Evolutionary conservation across 352 stramenopile genomes (phyloP).

Genomic region (Phytophthora hibernalis): DNA sequence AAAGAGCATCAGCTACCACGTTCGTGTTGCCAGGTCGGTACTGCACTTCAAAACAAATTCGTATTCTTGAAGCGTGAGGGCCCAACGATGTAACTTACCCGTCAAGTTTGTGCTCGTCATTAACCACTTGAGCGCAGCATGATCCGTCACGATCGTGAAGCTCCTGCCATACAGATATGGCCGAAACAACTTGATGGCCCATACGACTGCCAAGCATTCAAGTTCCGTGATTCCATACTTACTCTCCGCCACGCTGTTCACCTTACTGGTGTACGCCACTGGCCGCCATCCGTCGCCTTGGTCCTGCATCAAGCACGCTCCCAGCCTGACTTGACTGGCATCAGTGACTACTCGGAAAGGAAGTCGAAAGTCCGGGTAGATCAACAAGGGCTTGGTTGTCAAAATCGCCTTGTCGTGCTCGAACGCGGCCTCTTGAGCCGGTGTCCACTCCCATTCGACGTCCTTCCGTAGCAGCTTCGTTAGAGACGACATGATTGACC

Average conservation of each 20-base stretch:
- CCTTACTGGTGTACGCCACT: neutral
- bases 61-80: neutral
- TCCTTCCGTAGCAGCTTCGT: conserved; percentile 27
- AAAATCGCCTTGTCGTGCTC: neutral
- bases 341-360: neutral
- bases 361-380: neutral
- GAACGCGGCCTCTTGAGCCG: conserved; percentile 2
- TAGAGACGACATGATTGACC: no score
- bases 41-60: neutral
- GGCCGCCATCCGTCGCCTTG: neutral
- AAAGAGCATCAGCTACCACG: neutral
- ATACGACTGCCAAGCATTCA: neutral
- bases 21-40: neutral
- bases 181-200: neutral
- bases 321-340: neutral
- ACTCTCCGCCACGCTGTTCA: neutral
- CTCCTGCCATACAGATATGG: neutral
- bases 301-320: neutral
- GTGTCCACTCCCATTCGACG: conserved; percentile 19
- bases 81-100: neutral
- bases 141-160: neutral
- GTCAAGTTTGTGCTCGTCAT: neutral
- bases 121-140: neutral
- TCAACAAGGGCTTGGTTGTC: neutral
- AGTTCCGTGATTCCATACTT: neutral